A percentile compares a stretch with the other conserved stretches of the same genome.
phyloP scores from a whole-genome alignment of 495 filamentous ascomycete genomes.

The Chaetomium cochliodes region DNA sequence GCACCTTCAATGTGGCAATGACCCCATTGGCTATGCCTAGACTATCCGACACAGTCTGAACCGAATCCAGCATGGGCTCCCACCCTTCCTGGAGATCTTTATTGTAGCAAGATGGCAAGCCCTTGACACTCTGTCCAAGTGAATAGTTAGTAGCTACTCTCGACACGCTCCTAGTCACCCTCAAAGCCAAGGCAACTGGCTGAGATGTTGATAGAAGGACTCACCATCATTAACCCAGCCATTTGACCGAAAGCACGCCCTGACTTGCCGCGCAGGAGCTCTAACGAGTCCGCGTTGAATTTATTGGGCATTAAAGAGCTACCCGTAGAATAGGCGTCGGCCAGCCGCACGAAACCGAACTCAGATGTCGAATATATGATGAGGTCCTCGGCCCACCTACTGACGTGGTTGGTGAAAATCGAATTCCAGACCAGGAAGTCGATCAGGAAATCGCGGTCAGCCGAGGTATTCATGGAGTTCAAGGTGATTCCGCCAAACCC shows the following conservation, averaged over 20 bases:
- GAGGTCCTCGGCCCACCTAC: conserved; percentile 83
- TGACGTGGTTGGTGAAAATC: conserved; percentile 83
- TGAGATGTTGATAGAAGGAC: too few species aligned
- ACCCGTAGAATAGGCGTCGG: conserved; percentile 84
- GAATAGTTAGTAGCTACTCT: neutral
- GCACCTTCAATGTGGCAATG: too few species aligned
- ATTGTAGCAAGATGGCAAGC: conserved; percentile 88
- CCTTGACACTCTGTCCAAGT: conserved; percentile 56
- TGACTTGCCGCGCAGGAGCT: conserved; percentile 83
- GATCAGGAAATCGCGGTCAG: conserved; percentile 84
- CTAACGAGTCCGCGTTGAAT: conserved; percentile 73
- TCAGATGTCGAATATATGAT: conserved; percentile 84
- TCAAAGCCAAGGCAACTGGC: conserved; percentile 19
- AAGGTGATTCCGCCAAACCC: conserved; percentile 78
- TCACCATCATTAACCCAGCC: too few species aligned
- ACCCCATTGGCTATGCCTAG: too few species aligned
- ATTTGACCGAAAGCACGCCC: conserved; percentile 40
- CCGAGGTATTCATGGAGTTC: conserved; percentile 82
- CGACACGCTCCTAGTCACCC: conserved; percentile 80
- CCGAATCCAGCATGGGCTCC: conserved; percentile 82
- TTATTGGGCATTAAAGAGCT: conserved; percentile 92
- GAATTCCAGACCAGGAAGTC: conserved; percentile 89
- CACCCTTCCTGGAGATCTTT: conserved; percentile 91
- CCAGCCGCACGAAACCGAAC: conserved; percentile 78
- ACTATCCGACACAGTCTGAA: conserved; percentile 66